Evolutionary conservation across 2,329 filamentous ascomycete genomes (phyloP), one percentile per base, ranked within the genome.

Genomic region (Sarocladiaceae sp.): DNA sequence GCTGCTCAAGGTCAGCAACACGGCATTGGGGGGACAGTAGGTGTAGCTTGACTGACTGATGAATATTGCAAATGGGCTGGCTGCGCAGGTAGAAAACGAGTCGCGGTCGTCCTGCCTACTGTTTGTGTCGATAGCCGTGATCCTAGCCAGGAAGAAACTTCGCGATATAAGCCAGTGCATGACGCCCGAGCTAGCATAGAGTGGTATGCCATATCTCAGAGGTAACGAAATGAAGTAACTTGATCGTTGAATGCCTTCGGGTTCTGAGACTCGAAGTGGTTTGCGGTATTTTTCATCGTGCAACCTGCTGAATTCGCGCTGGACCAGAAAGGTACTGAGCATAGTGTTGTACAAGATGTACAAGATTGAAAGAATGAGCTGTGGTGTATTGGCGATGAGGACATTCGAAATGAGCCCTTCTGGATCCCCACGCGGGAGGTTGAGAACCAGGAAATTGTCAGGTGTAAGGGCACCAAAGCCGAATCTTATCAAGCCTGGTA

Each of bases 161-260:
- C 76, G 72, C 0, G 75, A 79, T 3, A 75, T 63, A 4, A 78
- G 62, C 75, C 74, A 79, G 56, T 79, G 75, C 51, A 78, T 59
- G 1, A 73, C 3, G 1, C 60, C 65, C 1, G 64, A 68, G 2
- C 58, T 55, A 0, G 58, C 53, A 2, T 71, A 60, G 1, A 77
- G 57, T 0, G 74, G 70, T 1, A 77, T 50, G 0, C 66, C 67
- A 52, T 74, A 79, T 15, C 64, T 64, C 33, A 71, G 69, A 1
- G 75, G 75, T 2, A 80, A 56, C 2, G 66, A 68, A 11, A 79
- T 69, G 44, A 67, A 74, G 53, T 74, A 76, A 2, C 65, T 72
- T 0, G 66, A 68, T 3, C 71, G 62, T 55, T 79, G 74, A 3
- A 64, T 59, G 4, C 68, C 70, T 1, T 55, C 53, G 0, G 71